phyloP scores from a whole-genome alignment of 306 rosid genomes.

The Hylodesmum podocarpum region DNA sequence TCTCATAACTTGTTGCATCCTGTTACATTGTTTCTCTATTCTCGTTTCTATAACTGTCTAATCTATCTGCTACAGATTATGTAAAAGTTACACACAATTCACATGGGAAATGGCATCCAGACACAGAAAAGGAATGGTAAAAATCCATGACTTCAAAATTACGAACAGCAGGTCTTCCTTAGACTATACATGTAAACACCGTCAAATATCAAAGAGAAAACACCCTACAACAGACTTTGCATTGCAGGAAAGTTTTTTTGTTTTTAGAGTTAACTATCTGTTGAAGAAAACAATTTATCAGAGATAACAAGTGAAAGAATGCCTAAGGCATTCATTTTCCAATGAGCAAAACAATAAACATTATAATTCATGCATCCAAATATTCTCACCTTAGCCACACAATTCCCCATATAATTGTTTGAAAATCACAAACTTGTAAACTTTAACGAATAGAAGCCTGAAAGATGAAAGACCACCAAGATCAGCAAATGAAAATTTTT shows the following conservation, averaged over 20 bases:
- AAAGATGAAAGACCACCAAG: conserved; percentile 31
- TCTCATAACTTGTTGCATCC: conserved; percentile 1
- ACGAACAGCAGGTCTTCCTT: conserved; percentile 1
- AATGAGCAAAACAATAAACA: conserved; percentile 2
- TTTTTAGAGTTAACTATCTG: not conserved
- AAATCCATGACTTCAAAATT: conserved; percentile 8
- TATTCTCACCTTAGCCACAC: conserved; percentile 61
- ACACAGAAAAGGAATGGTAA: not conserved
- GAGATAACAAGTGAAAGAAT: not conserved
- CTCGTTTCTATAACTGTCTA: not conserved
- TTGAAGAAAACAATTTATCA: conserved; percentile 4
- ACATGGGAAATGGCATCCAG: not conserved
- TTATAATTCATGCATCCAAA: not conserved
- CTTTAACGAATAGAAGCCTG: conserved; percentile 35
- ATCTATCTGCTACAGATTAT: conserved; percentile 7
- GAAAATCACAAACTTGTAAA: conserved; percentile 32
- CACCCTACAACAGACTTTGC: not conserved
- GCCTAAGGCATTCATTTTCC: not conserved
- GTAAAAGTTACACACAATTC: not conserved
- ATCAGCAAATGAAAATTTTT: conserved; percentile 22
- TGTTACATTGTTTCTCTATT: conserved; percentile 4
- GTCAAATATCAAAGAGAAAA: not conserved
- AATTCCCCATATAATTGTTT: conserved; percentile 69
- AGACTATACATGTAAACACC: not conserved
- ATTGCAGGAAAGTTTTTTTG: not conserved